Conservation (phyloP, 169 alveolate species). For the Cystoisospora suis region DNA sequence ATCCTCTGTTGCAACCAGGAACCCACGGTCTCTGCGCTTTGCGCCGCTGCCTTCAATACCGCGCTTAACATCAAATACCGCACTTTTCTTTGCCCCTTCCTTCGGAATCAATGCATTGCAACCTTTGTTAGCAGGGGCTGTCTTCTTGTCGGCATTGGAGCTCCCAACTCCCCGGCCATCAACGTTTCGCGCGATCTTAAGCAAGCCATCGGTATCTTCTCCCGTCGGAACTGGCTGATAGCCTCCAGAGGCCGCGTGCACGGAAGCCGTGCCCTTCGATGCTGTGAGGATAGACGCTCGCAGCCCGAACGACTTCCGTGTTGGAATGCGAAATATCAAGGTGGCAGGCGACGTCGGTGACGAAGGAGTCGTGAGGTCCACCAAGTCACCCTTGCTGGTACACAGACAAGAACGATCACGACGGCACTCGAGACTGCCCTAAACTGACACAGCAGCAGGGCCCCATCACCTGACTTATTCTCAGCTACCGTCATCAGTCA, state of each 20-base stretch:
- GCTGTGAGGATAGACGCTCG: conserved; percentile 4
- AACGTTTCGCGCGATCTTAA: conserved; percentile 4
- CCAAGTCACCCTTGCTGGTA: neutral
- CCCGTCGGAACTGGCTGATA: neutral
- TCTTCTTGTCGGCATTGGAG: neutral
- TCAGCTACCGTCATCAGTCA: too few species aligned
- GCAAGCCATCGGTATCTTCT: conserved; percentile 7
- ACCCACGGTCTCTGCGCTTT: conserved; percentile 16
- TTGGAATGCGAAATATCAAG: conserved; percentile 16
- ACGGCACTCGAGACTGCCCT: too few species aligned
- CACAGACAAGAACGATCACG: neutral
- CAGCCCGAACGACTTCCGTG: conserved; percentile 25
- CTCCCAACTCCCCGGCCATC: neutral
- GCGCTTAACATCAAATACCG: neutral
- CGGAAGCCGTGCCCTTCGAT: conserved; percentile 41
- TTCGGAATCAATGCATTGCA: conserved; percentile 26
- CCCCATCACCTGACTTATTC: too few species aligned
- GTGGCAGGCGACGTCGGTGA: neutral
- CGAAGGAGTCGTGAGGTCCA: neutral
- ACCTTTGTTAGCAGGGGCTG: neutral
- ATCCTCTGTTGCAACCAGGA: conserved; percentile 32
- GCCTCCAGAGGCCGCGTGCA: conserved; percentile 38
- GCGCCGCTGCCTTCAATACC: conserved; percentile 13
- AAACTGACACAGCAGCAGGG: too few species aligned
- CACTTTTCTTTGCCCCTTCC: conserved; percentile 31